These are phyloP conservation scores for Bocquillonia castaneifolia DNA, from an alignment of 441 rosid genomes.

Conservation along the genomic window DNA sequence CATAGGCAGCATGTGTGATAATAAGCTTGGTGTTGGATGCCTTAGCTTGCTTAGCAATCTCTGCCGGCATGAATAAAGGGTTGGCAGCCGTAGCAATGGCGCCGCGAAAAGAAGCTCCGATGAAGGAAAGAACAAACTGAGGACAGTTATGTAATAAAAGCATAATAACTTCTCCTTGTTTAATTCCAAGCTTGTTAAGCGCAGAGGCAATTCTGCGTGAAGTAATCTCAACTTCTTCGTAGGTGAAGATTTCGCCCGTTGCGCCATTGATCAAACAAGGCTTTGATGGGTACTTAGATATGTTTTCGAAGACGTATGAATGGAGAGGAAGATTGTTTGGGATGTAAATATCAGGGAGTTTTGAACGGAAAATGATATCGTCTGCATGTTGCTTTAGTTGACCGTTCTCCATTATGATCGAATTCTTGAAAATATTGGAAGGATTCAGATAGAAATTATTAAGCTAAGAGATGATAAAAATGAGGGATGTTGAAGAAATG, in stretches of 20 bases:
- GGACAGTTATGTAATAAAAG: conserved; percentile 52
- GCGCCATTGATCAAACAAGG: conserved; percentile 60
- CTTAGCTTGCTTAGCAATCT: conserved; percentile 50
- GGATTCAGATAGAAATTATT: too few species aligned
- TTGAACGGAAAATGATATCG: conserved; percentile 52
- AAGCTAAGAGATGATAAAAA: neutral
- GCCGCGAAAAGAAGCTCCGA: conserved; percentile 51
- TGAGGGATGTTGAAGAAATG: neutral
- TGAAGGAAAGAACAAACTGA: conserved; percentile 50
- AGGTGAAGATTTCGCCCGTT: conserved; percentile 37
- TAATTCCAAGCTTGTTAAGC: conserved; percentile 42
- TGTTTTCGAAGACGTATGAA: conserved; percentile 47
- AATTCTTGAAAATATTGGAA: neutral
- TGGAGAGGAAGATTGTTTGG: conserved; percentile 57
- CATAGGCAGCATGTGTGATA: conserved; percentile 45
- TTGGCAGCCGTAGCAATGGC: conserved; percentile 59
- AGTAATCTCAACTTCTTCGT: conserved; percentile 46
- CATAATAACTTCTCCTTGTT: conserved; percentile 61
- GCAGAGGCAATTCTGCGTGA: conserved; percentile 53
- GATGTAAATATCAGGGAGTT: conserved; percentile 54
- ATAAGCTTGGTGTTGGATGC: conserved; percentile 41
- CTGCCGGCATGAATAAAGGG: conserved; percentile 55
- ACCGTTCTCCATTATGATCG: conserved; percentile 33
- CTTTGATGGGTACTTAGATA: conserved; percentile 36
- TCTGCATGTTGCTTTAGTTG: conserved; percentile 7